Evolutionary conservation across 371 early-diverging fungal genomes (phyloP), one percentile per base, ranked within the genome.

Genomic region (Mortierella sp.): DNA sequence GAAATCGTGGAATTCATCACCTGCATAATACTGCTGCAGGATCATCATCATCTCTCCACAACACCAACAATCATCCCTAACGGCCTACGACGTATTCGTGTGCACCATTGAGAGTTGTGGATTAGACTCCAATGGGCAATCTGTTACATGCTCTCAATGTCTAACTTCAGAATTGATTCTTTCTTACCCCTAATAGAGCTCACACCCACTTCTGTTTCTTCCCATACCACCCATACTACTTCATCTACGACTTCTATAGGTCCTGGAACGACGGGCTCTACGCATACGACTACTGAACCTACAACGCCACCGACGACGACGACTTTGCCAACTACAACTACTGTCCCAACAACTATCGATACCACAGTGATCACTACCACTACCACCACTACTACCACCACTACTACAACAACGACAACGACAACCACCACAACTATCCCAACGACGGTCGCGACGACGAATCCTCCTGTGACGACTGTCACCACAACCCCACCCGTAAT

Each of bases 351-450:
- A 4, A 21, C 43, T 4, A 19, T 22, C 4, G 31, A 25, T 1
- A 44, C 46, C 19, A 51, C 60, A 3, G 58, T 41, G 19, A 39
- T 59, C 8, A 46, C 63, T 4, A 45, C 44, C 19, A 52, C 59
- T n/a, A 31, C 46, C 8, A 14, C 37, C 6, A 39, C 66, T 1
- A 37, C 65, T 0, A 56, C 56, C n/a, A 31, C 25, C 24, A 52
- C 54, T 17, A 55, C 68, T 2, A 50, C 56, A 3, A 40, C 63
- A 19, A 47, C 57, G 2, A 29, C 57, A 16, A 29, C 51, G 9
- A 39, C 51, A 1, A 17, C 50, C 1, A 29, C 39, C 16, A 60
- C 71, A n/a, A 58, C 57, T 17, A 24, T 8, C 12, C 21, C 61
- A 7, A 48, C 63, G 2, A 43, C 48, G 0, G 21, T 8, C 12